Percentiles rank a stretch among this genome's conserved stretches.
Evolutionary conservation across 495 filamentous ascomycete genomes (phyloP).

Genomic region (Friedmanniomyces simplex): DNA sequence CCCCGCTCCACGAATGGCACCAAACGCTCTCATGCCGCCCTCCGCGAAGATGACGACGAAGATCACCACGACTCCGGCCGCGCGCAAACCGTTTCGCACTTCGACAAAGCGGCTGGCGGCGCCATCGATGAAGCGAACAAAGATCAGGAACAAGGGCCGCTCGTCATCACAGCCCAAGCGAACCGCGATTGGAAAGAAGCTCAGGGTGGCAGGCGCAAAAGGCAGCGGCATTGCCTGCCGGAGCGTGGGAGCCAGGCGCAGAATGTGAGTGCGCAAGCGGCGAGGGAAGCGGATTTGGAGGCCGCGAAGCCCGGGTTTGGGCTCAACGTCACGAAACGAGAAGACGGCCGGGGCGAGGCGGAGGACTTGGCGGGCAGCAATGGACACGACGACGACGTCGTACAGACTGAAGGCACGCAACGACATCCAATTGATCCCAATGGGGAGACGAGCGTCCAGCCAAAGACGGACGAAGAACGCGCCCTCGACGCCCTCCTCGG

Average conservation of each 20-base stretch:
- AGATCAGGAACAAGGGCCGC: slow-evolving; percentile 34
- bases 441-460: slow-evolving; percentile 1
- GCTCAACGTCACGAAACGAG: slow-evolving; percentile 9
- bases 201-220: slow-evolving; percentile 35
- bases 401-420: background rate
- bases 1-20: slow-evolving; percentile 10
- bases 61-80: slow-evolving; percentile 20
- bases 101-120: slow-evolving; percentile 47
- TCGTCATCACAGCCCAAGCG: slow-evolving; percentile 55
- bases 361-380: background rate
- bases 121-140: slow-evolving; percentile 32
- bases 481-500: slow-evolving; percentile 73
- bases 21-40: slow-evolving; percentile 20
- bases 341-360: background rate
- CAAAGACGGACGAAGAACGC: slow-evolving; percentile 56
- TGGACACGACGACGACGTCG: too few relatives aligned
- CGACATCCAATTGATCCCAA: background rate
- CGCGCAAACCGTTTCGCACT: slow-evolving; percentile 48
- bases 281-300: slow-evolving; percentile 17
- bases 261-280: slow-evolving; percentile 33
- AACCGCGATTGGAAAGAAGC: slow-evolving; percentile 68
- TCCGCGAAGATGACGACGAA: slow-evolving; percentile 42
- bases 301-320: slow-evolving; percentile 13
- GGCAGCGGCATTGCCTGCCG: slow-evolving; percentile 21
- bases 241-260: slow-evolving; percentile 27